Evolutionary conservation across 179 eudicot genomes (phyloP), one percentile per base, ranked within the genome.

Genomic region (Sideroxylon spinosum): DNA sequence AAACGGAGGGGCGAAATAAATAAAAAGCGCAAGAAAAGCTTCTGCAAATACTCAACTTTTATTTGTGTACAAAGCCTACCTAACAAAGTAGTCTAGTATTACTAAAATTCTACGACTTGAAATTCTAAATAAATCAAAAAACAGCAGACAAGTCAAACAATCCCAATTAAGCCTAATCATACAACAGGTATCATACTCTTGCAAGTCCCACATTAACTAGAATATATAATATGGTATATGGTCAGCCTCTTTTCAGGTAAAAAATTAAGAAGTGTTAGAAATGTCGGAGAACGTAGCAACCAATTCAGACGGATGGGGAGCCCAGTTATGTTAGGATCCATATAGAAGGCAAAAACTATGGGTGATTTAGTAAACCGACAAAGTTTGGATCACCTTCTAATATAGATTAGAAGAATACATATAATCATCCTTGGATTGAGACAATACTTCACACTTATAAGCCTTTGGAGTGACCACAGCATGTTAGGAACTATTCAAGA

Each of bases 221-320:
- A 37, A 37, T 37, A 37, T 6, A 37, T 1, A 37, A 37, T 6
- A 37, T 37, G 44, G 44, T 37, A 37, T 37, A 37, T 37, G 44
- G 44, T 37, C 44, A 37, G 6, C 44, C 29, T 20, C 73, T 69
- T 69, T 46, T 69, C 19, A 69, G 20, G 16, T 48, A 12, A 44
- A 69, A 69, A 22, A 22, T 48, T 22, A 26, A 69, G 25, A 69
- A 69, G 44, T 32, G 37, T 32, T 3, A 32, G 37, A 26, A 52
- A n/a, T 37, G 32, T 49, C 3, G 6, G 16, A 49, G 73, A 70
- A 17, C 20, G n/a, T 13, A 70, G 11, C 57, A 48, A 48, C 10
- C 73, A 49, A 70, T 7, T 22, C 32, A 49, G 32, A 70, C 11
- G 73, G 57, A 48, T 69, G 56, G 73, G 48, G 53, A 49, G 57